These are phyloP conservation scores for Oxalis stricta DNA, from an alignment of 441 rosid genomes.

Conservation along the genomic window DNA sequence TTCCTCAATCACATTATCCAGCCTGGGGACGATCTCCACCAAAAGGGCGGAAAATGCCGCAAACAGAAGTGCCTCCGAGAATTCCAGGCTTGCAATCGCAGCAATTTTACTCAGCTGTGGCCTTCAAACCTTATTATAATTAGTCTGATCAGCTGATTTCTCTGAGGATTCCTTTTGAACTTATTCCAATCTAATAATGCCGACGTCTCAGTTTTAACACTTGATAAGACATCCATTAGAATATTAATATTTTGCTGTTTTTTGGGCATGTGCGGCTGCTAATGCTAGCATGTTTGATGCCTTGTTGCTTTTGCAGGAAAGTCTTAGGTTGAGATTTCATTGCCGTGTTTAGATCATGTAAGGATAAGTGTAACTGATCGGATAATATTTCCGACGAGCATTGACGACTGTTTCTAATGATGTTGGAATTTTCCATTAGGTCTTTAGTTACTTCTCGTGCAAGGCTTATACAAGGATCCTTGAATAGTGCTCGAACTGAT, in stretches of 20 bases:
- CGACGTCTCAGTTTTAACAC: constrained; percentile 38
- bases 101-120: constrained; percentile 60
- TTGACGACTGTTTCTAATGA: constrained; percentile 45
- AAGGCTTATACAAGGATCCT: constrained; percentile 52
- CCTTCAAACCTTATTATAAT: constrained; percentile 37
- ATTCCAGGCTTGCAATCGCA: constrained; percentile 55
- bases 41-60: constrained; percentile 74
- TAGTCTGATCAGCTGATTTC: constrained; percentile 16
- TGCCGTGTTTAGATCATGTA: constrained; percentile 57
- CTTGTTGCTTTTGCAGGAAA: constrained; percentile 32
- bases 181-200: constrained; percentile 37
- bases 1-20: constrained; percentile 61
- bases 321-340: constrained; percentile 69
- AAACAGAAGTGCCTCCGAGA: constrained; percentile 80
- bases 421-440: constrained; percentile 44
- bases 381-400: constrained; percentile 70
- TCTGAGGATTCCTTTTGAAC: constrained; percentile 12
- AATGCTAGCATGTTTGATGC: constrained; percentile 33
- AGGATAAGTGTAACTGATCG: constrained; percentile 60
- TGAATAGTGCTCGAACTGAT: constrained; percentile 54
- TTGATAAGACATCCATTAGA: too few relatives aligned
- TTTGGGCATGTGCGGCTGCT: constrained; percentile 32
- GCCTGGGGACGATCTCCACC: constrained; percentile 67
- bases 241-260: constrained; percentile 15
- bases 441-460: constrained; percentile 60